Evolutionary conservation across 164 flowering plant genomes (phyloP), one percentile per base, ranked within the genome.

Genomic region (Kingdonia uniflora): DNA sequence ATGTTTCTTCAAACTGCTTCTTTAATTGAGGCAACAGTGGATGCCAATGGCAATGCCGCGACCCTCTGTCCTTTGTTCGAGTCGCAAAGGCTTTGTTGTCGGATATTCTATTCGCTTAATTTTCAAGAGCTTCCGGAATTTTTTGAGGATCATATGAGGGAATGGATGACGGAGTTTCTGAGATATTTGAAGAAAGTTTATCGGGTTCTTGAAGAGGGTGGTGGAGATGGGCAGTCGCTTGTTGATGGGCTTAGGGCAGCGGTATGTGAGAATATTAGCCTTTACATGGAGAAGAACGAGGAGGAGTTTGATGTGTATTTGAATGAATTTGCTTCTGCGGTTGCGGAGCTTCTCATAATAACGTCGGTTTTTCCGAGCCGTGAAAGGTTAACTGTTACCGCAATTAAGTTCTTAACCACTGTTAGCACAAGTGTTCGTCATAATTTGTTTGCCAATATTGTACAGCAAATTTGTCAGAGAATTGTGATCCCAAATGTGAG

Each of bases 41-140:
- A 37, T 29, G 66, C 82, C 20, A 78, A 72, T 37, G 76, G 56
- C 11, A 49, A 62, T 1, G 73, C 72, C 2, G 72, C 52, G 2
- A 55, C 50, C 17, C 67, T 88, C 3, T 62, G 60, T 49, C 77
- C 74, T 0, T 64, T 82, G 22, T 67, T 88, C 41, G 99, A 92
- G 75, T 77, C 84, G 0, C 97, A 92, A 68, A 73, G 89, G 56
- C 66, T 92, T 44, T 92, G 96, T 55, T 92, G 92, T 65, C 69
- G 95, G 59, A 82, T 88, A 1, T 92, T 88, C 45, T 86, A 64
- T 52, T 88, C 95, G 0, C 57, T 92, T 51, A 92, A 92, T 58
- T 84, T 78, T 64, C 90, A 79, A 61, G 99, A 88, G n/a, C 68
- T 88, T 42, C 99, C 99, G 0, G 95, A 92, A 71, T 86, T 76